Evolutionary conservation across 1,284 basidiomycete genomes (phyloP), one percentile per base, ranked within the genome.

Genomic region (Cystobasidium pallidum): DNA sequence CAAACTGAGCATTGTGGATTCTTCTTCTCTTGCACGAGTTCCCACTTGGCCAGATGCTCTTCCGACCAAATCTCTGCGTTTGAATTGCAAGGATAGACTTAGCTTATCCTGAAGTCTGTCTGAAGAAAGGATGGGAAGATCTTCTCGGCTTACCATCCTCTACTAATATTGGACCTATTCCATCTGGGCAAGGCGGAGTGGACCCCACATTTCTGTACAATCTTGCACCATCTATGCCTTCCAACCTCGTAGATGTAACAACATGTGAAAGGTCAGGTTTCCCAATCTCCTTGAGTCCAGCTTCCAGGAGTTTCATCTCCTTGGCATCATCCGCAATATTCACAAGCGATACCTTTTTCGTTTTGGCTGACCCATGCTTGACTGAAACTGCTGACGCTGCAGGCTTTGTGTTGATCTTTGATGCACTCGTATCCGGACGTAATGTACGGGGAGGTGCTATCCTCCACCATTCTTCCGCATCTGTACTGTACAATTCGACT

Each of bases 221-320:
- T 30, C 77, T 85, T 67, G 86, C 85, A 0, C 89, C 89, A 77
- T 89, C 87, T 0, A 91, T 89, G 8, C 90, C 90, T 77, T 91
- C 88, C 1, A 88, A 79, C 79, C 76, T 34, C 28, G 73, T 4
- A 8, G 55, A 55, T 0, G 71, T 65, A 8, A 26, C 6, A 2
- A 76, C 75, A 24, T 26, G 2, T 15, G 73, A 68, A 1, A 78
- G 2, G 61, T 71, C 55, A 34, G 62, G 41, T 21, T 71, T 73
- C 26, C 66, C 45, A 39, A 70, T 68, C 13, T 34, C 17, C 17
- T 66, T 72, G 74, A 75, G 76, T 1, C 58, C 58, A 32, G 72
- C 28, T 28, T 77, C 72, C 11, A 58, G 58, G 3, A 24, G 28
- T 34, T 41, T 39, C 49, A 21, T 39, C 21, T 64, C 64, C 36